Base-by-base conservation (phyloP, 331 rosid genomes). In the Rhamnella rubrinervis region DNA sequence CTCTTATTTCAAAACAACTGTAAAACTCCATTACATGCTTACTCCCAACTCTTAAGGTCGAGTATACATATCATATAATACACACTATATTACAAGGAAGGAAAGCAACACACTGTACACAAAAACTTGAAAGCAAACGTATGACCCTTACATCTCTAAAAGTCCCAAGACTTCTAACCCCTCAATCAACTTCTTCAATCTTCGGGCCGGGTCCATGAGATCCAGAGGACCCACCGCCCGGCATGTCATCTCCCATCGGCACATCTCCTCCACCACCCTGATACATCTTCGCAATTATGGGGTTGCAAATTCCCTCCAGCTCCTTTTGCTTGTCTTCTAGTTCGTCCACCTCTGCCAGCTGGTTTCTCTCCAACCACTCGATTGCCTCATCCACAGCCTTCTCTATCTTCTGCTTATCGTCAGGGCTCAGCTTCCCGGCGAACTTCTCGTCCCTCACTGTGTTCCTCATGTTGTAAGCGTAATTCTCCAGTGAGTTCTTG, bases 101-200 rank as follows among this genome's bases (percentile, higher is more conserved):
- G 3, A 26, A 10, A 7, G 13, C 49, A 44, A 44, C 49, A 9
- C 14, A 11, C 11, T 9, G 15, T 44, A 1, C 6, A 19, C 31
- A 10, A 14, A 37, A 65, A 53, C 11, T 19, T 17, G 10, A 18
- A 65, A 7, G 13, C n/a, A 15, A 25, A 70, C 23, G 7, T 51
- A 35, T 21, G 38, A 25, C 20, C 19, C n/a, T 17, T 1, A 19
- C 0, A 40, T 18, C 17, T 15, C 25, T 46, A 31, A 4, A 40
- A 20, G 60, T 5, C 26, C 40, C 13, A 18, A 0, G 16, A 38
- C 21, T 8, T 17, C 17, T 23, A 59, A 7, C 23, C 20, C 41
- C 81, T 82, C 21, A 83, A 50, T 85, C 90, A 65, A 88, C 88
- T 61, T 88, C 93, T 61, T 88, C 91, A 65, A 88, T 88, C 85